These are phyloP conservation scores for Samsoniella hepiali DNA, from an alignment of 2,329 filamentous ascomycete genomes.

Conservation along the genomic window DNA sequence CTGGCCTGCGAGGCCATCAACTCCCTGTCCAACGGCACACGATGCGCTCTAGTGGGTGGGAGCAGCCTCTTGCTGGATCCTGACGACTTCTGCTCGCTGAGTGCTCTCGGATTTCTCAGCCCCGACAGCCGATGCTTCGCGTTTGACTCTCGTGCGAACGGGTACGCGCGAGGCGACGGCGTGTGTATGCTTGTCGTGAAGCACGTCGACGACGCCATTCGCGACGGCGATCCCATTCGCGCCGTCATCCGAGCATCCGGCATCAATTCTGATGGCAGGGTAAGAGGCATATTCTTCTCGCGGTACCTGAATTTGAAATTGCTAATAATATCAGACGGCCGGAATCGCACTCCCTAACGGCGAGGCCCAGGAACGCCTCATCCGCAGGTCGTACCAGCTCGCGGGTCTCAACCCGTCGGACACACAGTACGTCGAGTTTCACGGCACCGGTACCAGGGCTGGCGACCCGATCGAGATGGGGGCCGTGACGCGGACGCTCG, in stretches of 20 bases:
- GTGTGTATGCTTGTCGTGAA: conserved; percentile 43
- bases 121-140: background rate
- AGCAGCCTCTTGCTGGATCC: background rate
- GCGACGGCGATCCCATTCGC: conserved; percentile 32
- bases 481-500: conserved; percentile 21
- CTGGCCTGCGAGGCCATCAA: background rate
- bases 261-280: conserved; percentile 38
- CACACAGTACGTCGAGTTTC: conserved; percentile 33
- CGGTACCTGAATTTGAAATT: no score
- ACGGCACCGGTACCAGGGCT: conserved; percentile 39
- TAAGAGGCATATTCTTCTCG: no score
- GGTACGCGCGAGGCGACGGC: conserved; percentile 49
- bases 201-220: conserved; percentile 40
- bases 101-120: background rate
- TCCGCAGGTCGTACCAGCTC: conserved; percentile 27
- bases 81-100: background rate
- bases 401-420: conserved; percentile 29
- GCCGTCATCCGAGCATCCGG: conserved; percentile 34
- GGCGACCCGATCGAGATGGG: conserved; percentile 27
- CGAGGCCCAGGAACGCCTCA: conserved; percentile 25
- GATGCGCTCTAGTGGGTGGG: background rate
- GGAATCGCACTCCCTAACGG: background rate
- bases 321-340: conserved; percentile 30
- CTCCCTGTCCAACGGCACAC: background rate
- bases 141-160: conserved; percentile 43